Evolutionary conservation across 139 green algal species (phyloP), one percentile per base, ranked within the genome.

Genomic region (Chlorella sp.): DNA sequence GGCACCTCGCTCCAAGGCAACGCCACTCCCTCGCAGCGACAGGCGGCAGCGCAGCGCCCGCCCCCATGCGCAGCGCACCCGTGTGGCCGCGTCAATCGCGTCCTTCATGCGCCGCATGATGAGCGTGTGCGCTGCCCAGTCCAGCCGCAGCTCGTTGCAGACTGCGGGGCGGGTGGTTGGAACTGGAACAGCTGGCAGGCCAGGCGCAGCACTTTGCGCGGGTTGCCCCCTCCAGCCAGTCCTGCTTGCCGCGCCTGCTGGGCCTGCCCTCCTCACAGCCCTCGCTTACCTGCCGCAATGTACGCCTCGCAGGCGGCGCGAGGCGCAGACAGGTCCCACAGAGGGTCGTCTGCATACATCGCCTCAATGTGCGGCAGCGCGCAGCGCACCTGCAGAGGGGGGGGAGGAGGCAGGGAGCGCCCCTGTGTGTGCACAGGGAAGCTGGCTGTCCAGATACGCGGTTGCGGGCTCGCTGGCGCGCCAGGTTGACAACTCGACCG

Each of bases 61-160:
- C 56, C 56, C n/a, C 38, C 56, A 19, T 1, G 7, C 19, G 19
- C 5, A 13, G 2, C 76, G 6, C 77, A 83, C 77, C 77, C 65
- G 34, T 4, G 58, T 28, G 0, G 77, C 77, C 22, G 77, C 60
- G 44, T 83, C 77, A 32, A 83, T 60, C 0, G 60, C 58, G 40
- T 83, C 77, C 60, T 83, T 83, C 77, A 83, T 83, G 36, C 46
- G 44, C 17, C 77, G 77, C 77, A 58, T 38, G 40, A 83, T 83
- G 20, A 60, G 38, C 30, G 77, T 58, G 40, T 83, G 77, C 8
- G 77, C 56, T 7, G 73, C 60, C 77, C 77, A 83, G 41, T 73
- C 77, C 60, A 83, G 30, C 13, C 60, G 13, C 40, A 73, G 28
- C 8, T 83, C 77, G 32, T 82, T 82, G 76, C 76, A 82, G 5